Percentiles rank a stretch among this genome's conserved stretches.
Conservation (phyloP, 148 eudicot species). For the Pouteria glomerata region DNA sequence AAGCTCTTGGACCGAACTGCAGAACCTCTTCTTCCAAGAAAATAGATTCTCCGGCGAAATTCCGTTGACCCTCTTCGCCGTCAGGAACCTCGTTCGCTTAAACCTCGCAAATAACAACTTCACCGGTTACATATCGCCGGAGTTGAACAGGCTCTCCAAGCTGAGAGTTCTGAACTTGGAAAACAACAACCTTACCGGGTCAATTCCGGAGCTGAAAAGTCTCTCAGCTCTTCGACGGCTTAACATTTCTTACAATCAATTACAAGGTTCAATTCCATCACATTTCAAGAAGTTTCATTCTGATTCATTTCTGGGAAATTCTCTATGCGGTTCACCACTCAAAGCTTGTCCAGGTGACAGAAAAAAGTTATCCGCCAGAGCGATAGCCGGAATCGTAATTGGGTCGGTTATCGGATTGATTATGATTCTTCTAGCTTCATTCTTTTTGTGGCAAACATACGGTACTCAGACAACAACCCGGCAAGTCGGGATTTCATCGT, state of each 20-base stretch:
- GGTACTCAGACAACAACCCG: not conserved
- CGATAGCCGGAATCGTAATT: constrained; percentile 32
- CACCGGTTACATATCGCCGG: constrained; percentile 20
- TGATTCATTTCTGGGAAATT: constrained; percentile 21
- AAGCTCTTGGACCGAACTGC: constrained; percentile 17
- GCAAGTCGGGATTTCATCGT: not conserved
- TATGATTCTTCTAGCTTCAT: constrained; percentile 7
- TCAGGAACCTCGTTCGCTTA: constrained; percentile 13
- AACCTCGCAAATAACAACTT: constrained; percentile 23
- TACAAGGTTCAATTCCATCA: constrained; percentile 30
- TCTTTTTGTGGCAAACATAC: constrained; percentile 16
- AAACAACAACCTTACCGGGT: constrained; percentile 28
- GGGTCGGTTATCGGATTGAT: constrained; percentile 31
- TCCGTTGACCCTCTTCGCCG: constrained; percentile 15
- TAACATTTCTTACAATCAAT: constrained; percentile 29
- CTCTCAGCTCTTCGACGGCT: constrained; percentile 7
- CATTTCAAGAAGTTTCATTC: not conserved
- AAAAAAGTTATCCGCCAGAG: constrained; percentile 26
- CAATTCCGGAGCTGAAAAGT: constrained; percentile 22
- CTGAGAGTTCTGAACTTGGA: constrained; percentile 24
- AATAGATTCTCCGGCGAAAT: constrained; percentile 35
- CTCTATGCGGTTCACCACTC: constrained; percentile 34
- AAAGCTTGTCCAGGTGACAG: constrained; percentile 7
- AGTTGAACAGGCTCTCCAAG: constrained; percentile 18
- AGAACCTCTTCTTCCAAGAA: constrained; percentile 23